These are phyloP conservation scores for Coemansia sp. DNA, from an alignment of 192 early-diverging fungal genomes.

Conservation along the genomic window DNA sequence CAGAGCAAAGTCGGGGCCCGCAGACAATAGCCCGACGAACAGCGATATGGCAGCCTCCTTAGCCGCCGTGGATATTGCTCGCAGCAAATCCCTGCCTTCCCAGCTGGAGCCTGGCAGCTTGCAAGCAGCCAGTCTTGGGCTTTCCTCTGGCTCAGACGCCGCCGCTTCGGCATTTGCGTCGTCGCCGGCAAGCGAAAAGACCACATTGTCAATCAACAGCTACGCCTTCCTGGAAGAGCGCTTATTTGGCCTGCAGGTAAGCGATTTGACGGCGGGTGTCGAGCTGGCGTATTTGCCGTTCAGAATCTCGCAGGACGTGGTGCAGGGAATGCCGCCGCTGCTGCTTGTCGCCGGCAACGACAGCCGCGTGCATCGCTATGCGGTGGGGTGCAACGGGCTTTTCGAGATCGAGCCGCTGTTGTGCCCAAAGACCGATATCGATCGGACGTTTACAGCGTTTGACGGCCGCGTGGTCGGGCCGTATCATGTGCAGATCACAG, in stretches of 20 bases:
- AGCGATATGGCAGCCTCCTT: no score
- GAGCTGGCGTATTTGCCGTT: conserved; percentile 48
- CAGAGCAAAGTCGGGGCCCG: neutral
- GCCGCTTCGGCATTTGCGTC: no score
- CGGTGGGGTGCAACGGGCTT: conserved; percentile 38
- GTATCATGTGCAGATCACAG: conserved; percentile 46
- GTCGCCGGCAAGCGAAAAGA: no score
- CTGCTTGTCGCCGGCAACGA: conserved; percentile 49
- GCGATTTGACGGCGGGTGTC: conserved; percentile 12
- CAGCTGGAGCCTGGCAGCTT: neutral
- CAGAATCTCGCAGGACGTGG: conserved; percentile 51
- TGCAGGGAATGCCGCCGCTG: conserved; percentile 33
- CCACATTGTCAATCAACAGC: conserved; percentile 29
- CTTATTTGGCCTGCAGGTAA: conserved; percentile 26
- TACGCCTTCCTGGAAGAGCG: conserved; percentile 52
- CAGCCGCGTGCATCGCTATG: conserved; percentile 46
- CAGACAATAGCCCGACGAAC: no score
- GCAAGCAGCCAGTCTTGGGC: no score
- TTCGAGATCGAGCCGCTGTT: conserved; percentile 45
- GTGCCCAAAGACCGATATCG: conserved; percentile 32
- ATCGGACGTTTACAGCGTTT: conserved; percentile 39
- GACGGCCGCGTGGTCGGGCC: conserved; percentile 44
- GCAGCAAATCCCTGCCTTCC: neutral
- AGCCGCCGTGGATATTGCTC: no score
- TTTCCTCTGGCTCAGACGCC: no score